A percentile compares a stretch with the other conserved stretches of the same genome.
Evolutionary conservation across 164 flowering plant species (phyloP).

Genomic region (Stephania japonica): DNA sequence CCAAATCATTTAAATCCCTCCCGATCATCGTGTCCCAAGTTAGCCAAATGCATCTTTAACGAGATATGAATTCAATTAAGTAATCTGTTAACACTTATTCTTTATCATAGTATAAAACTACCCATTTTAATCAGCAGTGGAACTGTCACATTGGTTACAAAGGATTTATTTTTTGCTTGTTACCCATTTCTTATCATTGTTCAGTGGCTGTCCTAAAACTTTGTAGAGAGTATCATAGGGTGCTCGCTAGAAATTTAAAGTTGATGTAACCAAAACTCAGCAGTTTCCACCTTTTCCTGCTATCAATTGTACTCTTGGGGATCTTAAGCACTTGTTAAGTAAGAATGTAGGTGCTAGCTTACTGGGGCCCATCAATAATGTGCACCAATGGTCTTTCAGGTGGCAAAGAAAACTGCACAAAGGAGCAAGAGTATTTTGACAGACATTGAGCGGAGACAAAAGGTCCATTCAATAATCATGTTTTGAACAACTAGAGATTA

Average conservation of each 20-base stretch:
- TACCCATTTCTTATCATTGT: no score
- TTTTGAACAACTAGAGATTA: constrained; percentile 3
- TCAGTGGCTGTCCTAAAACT: neutral
- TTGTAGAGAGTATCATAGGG: neutral
- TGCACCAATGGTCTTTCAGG: constrained; percentile 37
- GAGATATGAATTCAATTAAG: no score
- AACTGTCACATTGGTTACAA: no score
- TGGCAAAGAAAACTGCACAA: constrained; percentile 82
- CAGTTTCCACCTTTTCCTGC: neutral
- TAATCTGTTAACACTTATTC: no score
- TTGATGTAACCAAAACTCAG: neutral
- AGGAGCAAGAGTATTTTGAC: constrained; percentile 72
- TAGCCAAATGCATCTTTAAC: no score
- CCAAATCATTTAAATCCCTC: no score
- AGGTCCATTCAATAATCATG: constrained; percentile 36
- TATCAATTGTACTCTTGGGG: neutral
- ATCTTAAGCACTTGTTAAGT: neutral
- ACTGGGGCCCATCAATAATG: neutral
- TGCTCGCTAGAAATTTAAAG: neutral
- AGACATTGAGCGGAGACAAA: constrained; percentile 89
- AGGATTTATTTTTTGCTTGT: no score
- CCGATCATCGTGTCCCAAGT: no score
- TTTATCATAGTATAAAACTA: no score
- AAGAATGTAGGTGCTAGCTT: neutral
- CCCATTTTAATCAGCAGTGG: no score